A percentile compares a stretch with the other conserved stretches of the same genome.
These are phyloP conservation scores for Ustilago nuda DNA, from an alignment of 1,284 basidiomycete species.

Conservation along the genomic window DNA sequence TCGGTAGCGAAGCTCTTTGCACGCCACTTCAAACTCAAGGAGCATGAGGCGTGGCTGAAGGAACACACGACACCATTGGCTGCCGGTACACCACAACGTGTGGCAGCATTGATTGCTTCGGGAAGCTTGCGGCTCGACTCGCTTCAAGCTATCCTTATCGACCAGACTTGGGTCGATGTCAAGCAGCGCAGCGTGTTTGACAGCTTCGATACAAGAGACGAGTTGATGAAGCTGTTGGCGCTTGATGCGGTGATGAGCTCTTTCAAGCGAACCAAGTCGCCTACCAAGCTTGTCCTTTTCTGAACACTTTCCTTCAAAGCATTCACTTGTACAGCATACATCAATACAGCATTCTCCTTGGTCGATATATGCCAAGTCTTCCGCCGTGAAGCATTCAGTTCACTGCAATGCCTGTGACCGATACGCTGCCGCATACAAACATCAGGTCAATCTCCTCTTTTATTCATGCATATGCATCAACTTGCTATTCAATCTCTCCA, in stretches of 20 bases:
- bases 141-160: conserved; percentile 52
- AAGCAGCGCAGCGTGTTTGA: conserved; percentile 63
- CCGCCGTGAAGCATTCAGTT: not conserved
- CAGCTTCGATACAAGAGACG: conserved; percentile 61
- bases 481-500: no score
- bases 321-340: conserved; percentile 5
- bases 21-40: conserved; percentile 65
- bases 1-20: conserved; percentile 66
- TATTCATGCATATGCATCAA: no score
- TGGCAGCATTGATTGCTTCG: conserved; percentile 50
- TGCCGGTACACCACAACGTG: conserved; percentile 62
- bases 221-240: conserved; percentile 53
- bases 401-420: not conserved
- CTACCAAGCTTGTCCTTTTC: conserved; percentile 46
- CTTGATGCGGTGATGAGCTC: conserved; percentile 30
- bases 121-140: conserved; percentile 52
- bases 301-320: conserved; percentile 7
- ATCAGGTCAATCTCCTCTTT: not conserved
- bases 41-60: conserved; percentile 59
- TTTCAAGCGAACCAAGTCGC: conserved; percentile 22
- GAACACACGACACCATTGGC: conserved; percentile 56
- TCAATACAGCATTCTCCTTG: not conserved
- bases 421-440: not conserved
- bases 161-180: conserved; percentile 62
- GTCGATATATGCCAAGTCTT: not conserved